A percentile compares a stretch with the other conserved stretches of the same genome.
Evolutionary conservation across 2,329 filamentous ascomycete genomes (phyloP).

Genomic region (Phaeoacremonium minimum): DNA sequence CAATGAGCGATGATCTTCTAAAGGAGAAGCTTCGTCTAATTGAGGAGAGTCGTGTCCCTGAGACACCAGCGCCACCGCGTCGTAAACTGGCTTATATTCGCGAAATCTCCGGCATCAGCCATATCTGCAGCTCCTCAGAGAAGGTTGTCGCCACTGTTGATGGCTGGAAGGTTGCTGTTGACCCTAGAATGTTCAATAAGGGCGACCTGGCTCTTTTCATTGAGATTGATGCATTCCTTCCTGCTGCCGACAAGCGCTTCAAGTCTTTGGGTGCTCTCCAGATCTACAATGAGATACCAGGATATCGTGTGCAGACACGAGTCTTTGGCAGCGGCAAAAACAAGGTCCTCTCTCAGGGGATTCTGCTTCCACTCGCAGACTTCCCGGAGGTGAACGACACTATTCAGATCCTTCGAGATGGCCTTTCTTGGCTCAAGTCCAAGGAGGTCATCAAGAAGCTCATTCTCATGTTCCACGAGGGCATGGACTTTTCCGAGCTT

Average conservation of each 20-base stretch:
- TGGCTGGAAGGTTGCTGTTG: constrained; percentile 19
- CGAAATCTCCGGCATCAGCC: no score
- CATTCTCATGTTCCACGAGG: constrained; percentile 2
- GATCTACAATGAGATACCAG: constrained; percentile 11
- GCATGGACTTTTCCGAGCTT: constrained; percentile 11
- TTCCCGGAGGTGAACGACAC: constrained; percentile 12
- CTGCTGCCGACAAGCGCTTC: constrained; percentile 9
- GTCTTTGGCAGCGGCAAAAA: constrained; percentile 4
- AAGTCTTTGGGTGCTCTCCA: neutral
- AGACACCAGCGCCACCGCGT: no score
- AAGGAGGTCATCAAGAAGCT: constrained; percentile 1
- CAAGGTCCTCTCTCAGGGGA: constrained; percentile 15
- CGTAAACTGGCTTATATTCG: no score
- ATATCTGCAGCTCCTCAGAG: no score
- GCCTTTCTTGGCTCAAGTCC: constrained; percentile 3
- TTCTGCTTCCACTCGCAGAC: constrained; percentile 7
- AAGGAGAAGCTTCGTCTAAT: no score
- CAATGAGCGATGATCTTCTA: no score
- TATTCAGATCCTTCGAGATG: constrained; percentile 1
- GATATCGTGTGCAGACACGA: constrained; percentile 13
- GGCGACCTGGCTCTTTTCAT: constrained; percentile 17
- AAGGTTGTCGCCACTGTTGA: no score
- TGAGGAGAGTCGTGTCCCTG: no score
- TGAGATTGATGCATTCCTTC: constrained; percentile 21
- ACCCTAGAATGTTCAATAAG: constrained; percentile 7